Evolutionary conservation across 2,329 filamentous ascomycete genomes (phyloP).

Genomic region (Trichophyton schoenleinii): DNA sequence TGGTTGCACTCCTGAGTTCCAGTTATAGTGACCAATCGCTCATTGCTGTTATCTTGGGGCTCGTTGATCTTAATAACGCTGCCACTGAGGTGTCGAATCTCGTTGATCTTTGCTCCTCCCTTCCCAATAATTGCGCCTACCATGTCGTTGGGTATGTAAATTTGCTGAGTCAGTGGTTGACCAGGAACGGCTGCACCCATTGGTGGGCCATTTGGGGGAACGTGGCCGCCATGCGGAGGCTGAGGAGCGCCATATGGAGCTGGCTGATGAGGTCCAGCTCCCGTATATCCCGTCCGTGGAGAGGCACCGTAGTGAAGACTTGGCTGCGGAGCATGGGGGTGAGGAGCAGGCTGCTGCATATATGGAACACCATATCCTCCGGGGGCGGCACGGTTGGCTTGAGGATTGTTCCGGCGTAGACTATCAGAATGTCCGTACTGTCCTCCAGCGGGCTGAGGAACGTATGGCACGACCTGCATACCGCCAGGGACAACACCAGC

Average conservation of each 20-base stretch:
- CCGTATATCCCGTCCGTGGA: conserved; percentile 63
- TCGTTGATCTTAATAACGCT: conserved; percentile 99
- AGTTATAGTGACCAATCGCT: conserved; percentile 91
- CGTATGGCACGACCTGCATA: conserved; percentile 98
- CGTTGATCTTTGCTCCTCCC: conserved; percentile 97
- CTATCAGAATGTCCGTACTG: conserved; percentile 86
- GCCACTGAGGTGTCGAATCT: conserved; percentile 90
- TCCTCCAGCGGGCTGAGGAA: conserved; percentile 81
- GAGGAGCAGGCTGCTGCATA: conserved; percentile 53
- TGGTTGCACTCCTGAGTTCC: conserved; percentile 97
- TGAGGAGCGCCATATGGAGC: conserved; percentile 54
- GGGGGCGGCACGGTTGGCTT: conserved; percentile 62
- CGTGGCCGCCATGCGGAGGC: conserved; percentile 45
- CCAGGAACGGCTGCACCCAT: conserved; percentile 64
- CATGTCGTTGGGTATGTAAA: conserved; percentile 99
- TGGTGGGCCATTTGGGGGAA: conserved; percentile 55
- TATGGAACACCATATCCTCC: conserved; percentile 59
- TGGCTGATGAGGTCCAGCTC: conserved; percentile 66
- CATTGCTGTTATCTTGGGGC: conserved; percentile 96
- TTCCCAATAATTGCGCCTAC: conserved; percentile 98
- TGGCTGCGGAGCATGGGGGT: conserved; percentile 44
- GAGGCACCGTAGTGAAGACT: conserved; percentile 69
- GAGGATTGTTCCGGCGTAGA: conserved; percentile 61
- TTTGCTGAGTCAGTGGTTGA: conserved; percentile 88
- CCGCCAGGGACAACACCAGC: conserved; percentile 89